Evolutionary conservation across 176 grass and related monocot genomes (phyloP).

Genomic region (Zea mays): Zm-B73-REFERENCE-NAM-5.0 NC_050099.1:43925501-43926000

Average conservation of each 20-base stretch:
- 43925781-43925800: too few relatives aligned
- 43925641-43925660: constrained; percentile 50
- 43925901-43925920: too few relatives aligned
- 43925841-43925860: too few relatives aligned
- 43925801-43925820: background rate
- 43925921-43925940: too few relatives aligned
- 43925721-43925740: constrained; percentile 53
- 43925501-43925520: background rate
- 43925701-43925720: background rate
- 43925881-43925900: too few relatives aligned
- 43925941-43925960: too few relatives aligned
- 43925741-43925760: constrained; percentile 17
- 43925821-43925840: background rate
- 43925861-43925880: too few relatives aligned
- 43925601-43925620: constrained; percentile 58
- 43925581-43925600: background rate
- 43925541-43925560: background rate
- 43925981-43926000: too few relatives aligned
- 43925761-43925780: background rate
- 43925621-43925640: constrained; percentile 50
- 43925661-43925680: constrained; percentile 38
- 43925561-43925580: constrained; percentile 33
- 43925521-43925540: too few relatives aligned
- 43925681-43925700: background rate
- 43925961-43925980: too few relatives aligned